Base-by-base conservation (phyloP, 345 rosid species). In the Microthlaspi erraticum region DNA sequence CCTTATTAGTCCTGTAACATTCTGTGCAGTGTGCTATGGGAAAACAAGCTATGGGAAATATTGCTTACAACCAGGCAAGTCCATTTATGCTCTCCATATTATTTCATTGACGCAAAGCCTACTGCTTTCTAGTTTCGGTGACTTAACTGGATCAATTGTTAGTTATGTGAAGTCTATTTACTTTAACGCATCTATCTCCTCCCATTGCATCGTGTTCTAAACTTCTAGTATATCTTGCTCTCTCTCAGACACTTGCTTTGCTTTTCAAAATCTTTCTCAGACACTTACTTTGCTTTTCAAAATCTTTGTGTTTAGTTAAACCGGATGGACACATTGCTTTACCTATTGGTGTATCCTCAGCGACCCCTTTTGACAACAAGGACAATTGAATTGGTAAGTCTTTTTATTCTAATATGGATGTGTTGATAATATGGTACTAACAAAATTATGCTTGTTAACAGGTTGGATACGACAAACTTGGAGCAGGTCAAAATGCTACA, bases 401-500 rank as follows among this genome's bases (percentile, higher is more conserved):
- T 54, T 16, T 52, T 44, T 60, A 3, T 43, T 53, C 49, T 16
- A 23, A 34, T 34, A 16, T n/a, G 56, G 18, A 34, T 75, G 49
- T 16, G 16, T 34, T 58, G 45, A 45, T 60, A 29, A 61, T 52
- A 9, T 37, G 53, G 44, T 23, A 53, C 74, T 75, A 26, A 68
- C 6, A 61, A 61, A 12, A 68, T 13, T 13, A 38, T 68, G 37
- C 45, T 71, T 59, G 7, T 66, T 80, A 72, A 82, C 82, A 93
- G 97, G 83, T 87, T 62, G 94, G 96, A 72, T 93, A 86, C 60
- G 98, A 93, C 80, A 91, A 93, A 79, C 98, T 93, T 74, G 97
- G 98, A 72, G 98, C 97, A 65, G 98, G 98, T 76, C 96, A 93
- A 78, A 93, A 93, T 85, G 98, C 97, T 60, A 93, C 94, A 64